These are phyloP conservation scores for Clavaria fumosa DNA, from an alignment of 768 basidiomycete genomes.

Conservation along the genomic window DNA sequence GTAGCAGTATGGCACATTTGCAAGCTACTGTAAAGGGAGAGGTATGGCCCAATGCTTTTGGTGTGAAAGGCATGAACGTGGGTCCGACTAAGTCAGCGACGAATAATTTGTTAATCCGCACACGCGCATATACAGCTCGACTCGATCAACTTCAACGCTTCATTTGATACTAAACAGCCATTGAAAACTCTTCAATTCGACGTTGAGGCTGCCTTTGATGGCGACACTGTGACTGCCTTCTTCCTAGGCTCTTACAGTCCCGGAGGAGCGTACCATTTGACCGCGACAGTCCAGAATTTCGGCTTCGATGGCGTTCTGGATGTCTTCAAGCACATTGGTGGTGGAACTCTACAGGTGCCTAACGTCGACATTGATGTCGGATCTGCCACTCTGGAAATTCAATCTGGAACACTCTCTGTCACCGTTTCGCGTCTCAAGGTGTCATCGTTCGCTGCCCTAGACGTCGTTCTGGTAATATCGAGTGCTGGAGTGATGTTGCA, in stretches of 20 bases:
- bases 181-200: slow-evolving; percentile 1
- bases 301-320: neutral
- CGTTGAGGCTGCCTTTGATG: slow-evolving; percentile 1
- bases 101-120: neutral
- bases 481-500: neutral
- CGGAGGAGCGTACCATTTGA: slow-evolving; percentile 2
- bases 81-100: neutral
- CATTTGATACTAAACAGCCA: neutral
- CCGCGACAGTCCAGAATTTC: slow-evolving; percentile 4
- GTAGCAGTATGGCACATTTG: neutral
- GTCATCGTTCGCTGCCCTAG: neutral
- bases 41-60: slow-evolving; percentile 5
- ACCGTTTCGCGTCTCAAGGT: neutral
- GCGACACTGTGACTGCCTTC: neutral
- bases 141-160: neutral
- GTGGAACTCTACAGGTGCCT: slow-evolving; percentile 1
- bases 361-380: slow-evolving; percentile 3
- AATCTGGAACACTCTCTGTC: neutral
- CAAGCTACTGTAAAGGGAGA: neutral
- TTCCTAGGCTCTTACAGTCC: neutral
- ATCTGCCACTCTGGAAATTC: slow-evolving; percentile 2
- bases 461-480: neutral
- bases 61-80: slow-evolving; percentile 4
- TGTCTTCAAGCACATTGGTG: slow-evolving; percentile 4
- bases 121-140: neutral